phyloP scores from a whole-genome alignment of 176 grass and related monocot genomes.

The Triticum aestivum region IWGSC_CS_RefSeq_v2.1 NC_057806.1:693109745-693110244 shows the following conservation, averaged over 20 bases:
- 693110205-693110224: neutral
- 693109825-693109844: neutral
- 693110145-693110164: neutral
- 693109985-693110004: too few species aligned
- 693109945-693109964: neutral
- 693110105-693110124: neutral
- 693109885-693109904: neutral
- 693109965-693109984: too few species aligned
- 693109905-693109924: neutral
- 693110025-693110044: too few species aligned
- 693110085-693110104: neutral
- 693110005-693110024: too few species aligned
- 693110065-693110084: neutral
- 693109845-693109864: neutral
- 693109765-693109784: neutral
- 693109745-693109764: neutral
- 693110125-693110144: neutral
- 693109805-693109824: neutral
- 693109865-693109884: neutral
- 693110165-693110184: neutral
- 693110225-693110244: too few species aligned
- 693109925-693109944: neutral
- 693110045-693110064: neutral
- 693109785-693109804: neutral
- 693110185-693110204: neutral